Conservation (phyloP, 768 basidiomycete species). For the Podaxis sp. region DNA sequence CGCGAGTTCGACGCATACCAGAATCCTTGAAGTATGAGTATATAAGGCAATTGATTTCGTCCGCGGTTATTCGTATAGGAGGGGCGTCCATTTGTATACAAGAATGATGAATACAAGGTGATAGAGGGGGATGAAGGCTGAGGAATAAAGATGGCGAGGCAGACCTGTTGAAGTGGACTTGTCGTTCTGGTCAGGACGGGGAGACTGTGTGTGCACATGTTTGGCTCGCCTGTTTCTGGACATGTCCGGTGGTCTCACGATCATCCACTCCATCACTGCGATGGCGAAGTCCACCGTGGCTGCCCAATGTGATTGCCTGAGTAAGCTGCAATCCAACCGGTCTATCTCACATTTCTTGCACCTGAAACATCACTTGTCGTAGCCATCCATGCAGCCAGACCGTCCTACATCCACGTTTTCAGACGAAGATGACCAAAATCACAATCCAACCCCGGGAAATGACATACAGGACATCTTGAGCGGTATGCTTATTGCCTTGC, state of each 20-base stretch:
- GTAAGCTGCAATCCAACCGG: slow-evolving; percentile 9
- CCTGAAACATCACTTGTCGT: neutral
- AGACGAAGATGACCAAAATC: slow-evolving; percentile 10
- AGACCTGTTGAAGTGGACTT: slow-evolving; percentile 13
- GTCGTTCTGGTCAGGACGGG: slow-evolving; percentile 8
- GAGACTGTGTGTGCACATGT: slow-evolving; percentile 10
- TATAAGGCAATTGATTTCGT: slow-evolving; percentile 84
- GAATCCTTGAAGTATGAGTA: slow-evolving; percentile 85
- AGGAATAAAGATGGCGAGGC: neutral
- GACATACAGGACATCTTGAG: slow-evolving; percentile 28
- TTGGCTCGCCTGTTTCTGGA: slow-evolving; percentile 12
- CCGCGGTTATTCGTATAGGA: slow-evolving; percentile 68
- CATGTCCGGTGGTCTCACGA: slow-evolving; percentile 15
- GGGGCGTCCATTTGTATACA: slow-evolving; percentile 34
- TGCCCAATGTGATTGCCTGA: slow-evolving; percentile 13
- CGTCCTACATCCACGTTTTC: neutral
- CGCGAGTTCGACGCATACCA: slow-evolving; percentile 39
- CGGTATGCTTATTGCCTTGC: slow-evolving; percentile 20
- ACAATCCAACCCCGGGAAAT: neutral
- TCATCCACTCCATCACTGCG: slow-evolving; percentile 4
- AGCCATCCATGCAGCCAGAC: neutral
- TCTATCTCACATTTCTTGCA: neutral
- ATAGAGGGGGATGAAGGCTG: neutral
- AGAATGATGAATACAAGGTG: neutral
- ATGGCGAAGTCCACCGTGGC: slow-evolving; percentile 1